Evolutionary conservation across 768 basidiomycete species (phyloP).

Genomic region (Podaxis sp.): DNA sequence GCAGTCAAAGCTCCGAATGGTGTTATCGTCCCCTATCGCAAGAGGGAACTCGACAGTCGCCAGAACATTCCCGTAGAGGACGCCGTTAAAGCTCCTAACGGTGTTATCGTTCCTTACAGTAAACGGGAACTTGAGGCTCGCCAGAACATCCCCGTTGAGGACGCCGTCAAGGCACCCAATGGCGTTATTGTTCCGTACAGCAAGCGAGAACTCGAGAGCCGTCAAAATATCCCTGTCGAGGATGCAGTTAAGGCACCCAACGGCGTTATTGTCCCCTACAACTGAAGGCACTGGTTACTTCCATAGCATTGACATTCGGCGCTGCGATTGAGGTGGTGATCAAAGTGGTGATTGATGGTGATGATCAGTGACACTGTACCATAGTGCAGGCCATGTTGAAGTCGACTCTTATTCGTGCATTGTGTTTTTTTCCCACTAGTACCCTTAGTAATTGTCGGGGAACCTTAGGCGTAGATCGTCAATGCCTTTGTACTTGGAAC

Average conservation of each 20-base stretch:
- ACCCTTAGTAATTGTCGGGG: slow-evolving; percentile 8
- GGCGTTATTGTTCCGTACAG: slow-evolving; percentile 27
- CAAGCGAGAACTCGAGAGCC: slow-evolving; percentile 20
- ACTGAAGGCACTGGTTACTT: not conserved
- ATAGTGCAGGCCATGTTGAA: not conserved
- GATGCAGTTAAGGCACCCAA: slow-evolving; percentile 25
- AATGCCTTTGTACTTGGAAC: slow-evolving; percentile 7
- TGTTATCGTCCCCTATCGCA: slow-evolving; percentile 25
- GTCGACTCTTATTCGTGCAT: not conserved
- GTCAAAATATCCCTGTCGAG: slow-evolving; percentile 29
- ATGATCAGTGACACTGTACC: not conserved
- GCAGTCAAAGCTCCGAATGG: slow-evolving; percentile 29
- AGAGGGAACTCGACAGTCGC: slow-evolving; percentile 2
- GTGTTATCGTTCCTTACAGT: slow-evolving; percentile 43
- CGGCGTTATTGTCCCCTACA: slow-evolving; percentile 29
- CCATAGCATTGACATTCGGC: not conserved
- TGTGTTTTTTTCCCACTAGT: slow-evolving; percentile 7
- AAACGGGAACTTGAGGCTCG: slow-evolving; percentile 26
- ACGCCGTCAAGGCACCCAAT: slow-evolving; percentile 26
- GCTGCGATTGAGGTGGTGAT: not conserved
- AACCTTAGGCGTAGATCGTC: slow-evolving; percentile 8
- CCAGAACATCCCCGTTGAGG: slow-evolving; percentile 29
- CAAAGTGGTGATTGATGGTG: not conserved
- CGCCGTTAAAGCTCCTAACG: slow-evolving; percentile 23
- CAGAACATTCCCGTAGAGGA: slow-evolving; percentile 23